Base-by-base conservation (phyloP, 192 early-diverging fungal genomes). In the Spizellomyces sp. region DNA sequence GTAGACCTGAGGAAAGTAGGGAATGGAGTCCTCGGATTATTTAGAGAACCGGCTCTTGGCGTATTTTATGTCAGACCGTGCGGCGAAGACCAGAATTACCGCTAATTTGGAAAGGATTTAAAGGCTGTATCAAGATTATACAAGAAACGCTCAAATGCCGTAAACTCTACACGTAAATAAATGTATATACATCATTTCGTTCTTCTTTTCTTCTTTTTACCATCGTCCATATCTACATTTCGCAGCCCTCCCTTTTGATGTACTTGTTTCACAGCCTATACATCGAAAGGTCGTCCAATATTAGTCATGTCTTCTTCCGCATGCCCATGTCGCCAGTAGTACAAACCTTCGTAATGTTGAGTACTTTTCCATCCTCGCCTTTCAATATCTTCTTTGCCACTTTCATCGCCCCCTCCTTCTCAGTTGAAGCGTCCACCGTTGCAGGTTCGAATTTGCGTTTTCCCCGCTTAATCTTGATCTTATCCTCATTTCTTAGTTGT, bases 401-500 rank as follows among this genome's bases (percentile, higher is more conserved):
- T 8, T 69, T 64, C 61, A 65, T 60, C 9, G 70, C 72, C n/a
- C 65, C 66, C 62, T 81, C 77, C 58, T 61, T 67, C 69, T 75
- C 73, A 52, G 63, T 70, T 15, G 21, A 58, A 6, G 48, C 72
- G 41, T 76, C 77, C 10, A 48, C 67, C n/a, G 75, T 75, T 5
- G 60, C 64, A 57, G 70, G 46, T 21, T 81, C 80, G 66, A 81
- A 81, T 76, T 84, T 79, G 64, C 82, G 55, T 71, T 81, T 84
- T 15, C 55, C 48, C 9, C 75, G 73, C 64, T 78, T 76, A 36
- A 82, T 90, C 84, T 95, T 98, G 75, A 91, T 75, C 78, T 92
- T 90, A 57, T 89, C 86, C 75, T 98, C 96, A 27, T 90, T 91
- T 71, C 89, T 77, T 19, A 96, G 80, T 46, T 83, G 80, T 57